Evolutionary conservation across 148 eudicot species (phyloP), one percentile per base, ranked within the genome.

Genomic region (Euryodendron excelsum): DNA sequence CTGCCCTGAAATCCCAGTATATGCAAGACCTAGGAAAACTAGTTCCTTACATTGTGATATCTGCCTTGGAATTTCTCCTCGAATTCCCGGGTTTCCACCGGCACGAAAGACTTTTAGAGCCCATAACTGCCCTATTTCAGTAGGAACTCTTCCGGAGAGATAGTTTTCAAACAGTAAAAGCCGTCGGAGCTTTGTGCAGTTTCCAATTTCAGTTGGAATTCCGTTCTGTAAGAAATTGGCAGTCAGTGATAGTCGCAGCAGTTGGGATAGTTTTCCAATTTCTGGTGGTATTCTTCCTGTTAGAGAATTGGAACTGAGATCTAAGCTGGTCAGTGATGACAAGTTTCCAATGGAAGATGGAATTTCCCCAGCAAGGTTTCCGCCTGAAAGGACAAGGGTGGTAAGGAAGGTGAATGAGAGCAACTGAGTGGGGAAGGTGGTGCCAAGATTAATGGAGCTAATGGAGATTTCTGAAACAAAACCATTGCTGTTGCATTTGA

Each of bases 21-120:
- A 84, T 73, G 86, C 86, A 45, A 84, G 73, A 2, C 86, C 86
- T 33, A 84, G 37, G 52, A 84, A 65, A 33, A n/a, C 70, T 28
- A 84, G 47, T 55, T 31, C 41, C 41, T 23, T 80, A 76, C 86
- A 84, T 72, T 80, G 73, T 77, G 79, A 78, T 65, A 84, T 80
- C 78, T 84, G 79, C 73, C 70, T 31, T 60, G 86, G 86, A 28
- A 84, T 80, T 69, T 84, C 81, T 60, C 86, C 86, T 52, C 62
- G 47, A 71, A 84, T 78, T 50, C 74, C 80, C 52, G 9, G 23
- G 70, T 80, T 84, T 6, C 86, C 86, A 27, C 83, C 86, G 7
- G 86, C 86, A 7, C 86, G 81, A 68, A 84, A 80, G 30, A 80
- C 64, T 53, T 84, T 77, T 25, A 84, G 79, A 69, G 25, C 55